Conservation (phyloP, 1,139 yeast species). For the Zygoascus meyerae region DNA sequence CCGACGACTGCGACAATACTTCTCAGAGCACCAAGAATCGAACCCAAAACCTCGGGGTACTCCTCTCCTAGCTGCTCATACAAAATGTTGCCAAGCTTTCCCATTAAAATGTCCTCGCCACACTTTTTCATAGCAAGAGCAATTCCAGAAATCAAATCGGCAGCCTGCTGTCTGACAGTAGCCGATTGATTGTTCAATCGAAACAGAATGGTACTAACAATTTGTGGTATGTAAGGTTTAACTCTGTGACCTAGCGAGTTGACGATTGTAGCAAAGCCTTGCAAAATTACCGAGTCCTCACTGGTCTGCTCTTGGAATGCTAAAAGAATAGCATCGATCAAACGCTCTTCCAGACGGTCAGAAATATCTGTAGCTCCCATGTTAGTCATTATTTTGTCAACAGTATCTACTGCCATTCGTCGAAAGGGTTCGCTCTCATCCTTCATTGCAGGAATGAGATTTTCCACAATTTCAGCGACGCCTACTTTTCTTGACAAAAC, state of each 20-base stretch:
- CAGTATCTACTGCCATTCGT: constrained; percentile 70
- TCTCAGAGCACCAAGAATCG: constrained; percentile 67
- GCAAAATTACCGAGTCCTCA: constrained; percentile 50
- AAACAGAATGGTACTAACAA: constrained; percentile 67
- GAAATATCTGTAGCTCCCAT: constrained; percentile 49
- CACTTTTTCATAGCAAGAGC: constrained; percentile 67
- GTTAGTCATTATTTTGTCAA: constrained; percentile 42
- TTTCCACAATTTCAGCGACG: constrained; percentile 52
- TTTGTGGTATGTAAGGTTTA: constrained; percentile 68
- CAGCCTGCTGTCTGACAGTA: constrained; percentile 77
- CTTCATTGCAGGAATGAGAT: constrained; percentile 54
- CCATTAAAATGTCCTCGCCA: constrained; percentile 56
- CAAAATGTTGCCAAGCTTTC: constrained; percentile 65
- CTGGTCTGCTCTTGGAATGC: constrained; percentile 76
- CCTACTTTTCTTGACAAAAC: constrained; percentile 66
- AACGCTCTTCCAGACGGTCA: constrained; percentile 55
- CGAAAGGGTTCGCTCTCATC: constrained; percentile 82
- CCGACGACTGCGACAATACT: constrained; percentile 49
- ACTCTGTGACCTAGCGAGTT: constrained; percentile 63
- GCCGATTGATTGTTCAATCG: constrained; percentile 69
- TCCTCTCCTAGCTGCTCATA: constrained; percentile 94
- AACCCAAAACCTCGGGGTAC: constrained; percentile 88
- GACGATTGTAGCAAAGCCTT: constrained; percentile 62
- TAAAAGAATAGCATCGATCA: constrained; percentile 77
- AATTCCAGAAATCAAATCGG: constrained; percentile 63